A percentile compares a stretch with the other conserved stretches of the same genome.
Conservation (phyloP, 179 eudicot species). For the Monotropa hypopitys region DNA sequence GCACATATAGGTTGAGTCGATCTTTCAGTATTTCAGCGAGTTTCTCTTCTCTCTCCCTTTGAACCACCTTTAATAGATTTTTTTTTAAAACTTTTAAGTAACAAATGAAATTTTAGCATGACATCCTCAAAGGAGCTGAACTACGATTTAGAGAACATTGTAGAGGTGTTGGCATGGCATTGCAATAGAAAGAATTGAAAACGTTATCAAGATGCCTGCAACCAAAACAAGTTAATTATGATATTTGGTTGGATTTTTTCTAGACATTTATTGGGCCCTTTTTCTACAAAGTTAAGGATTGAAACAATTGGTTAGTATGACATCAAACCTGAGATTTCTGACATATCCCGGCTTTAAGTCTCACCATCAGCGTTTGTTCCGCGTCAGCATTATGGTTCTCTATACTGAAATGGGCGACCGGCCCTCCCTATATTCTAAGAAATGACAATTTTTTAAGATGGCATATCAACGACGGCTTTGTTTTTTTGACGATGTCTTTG, state of each 20-base stretch:
- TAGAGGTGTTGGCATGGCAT: background rate
- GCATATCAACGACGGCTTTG: too few relatives aligned
- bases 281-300: background rate
- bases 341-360: background rate
- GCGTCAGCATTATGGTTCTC: background rate
- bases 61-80: constrained; percentile 42
- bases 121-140: background rate
- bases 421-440: too few relatives aligned
- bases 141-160: background rate
- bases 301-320: background rate
- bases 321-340: background rate
- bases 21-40: constrained; percentile 52
- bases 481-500: too few relatives aligned
- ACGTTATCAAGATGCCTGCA: background rate
- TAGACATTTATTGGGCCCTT: background rate
- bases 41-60: constrained; percentile 78
- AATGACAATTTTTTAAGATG: too few relatives aligned
- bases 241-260: too few relatives aligned
- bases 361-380: background rate
- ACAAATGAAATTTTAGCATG: background rate
- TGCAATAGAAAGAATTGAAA: background rate
- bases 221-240: background rate
- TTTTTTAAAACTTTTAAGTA: background rate
- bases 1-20: constrained; percentile 66
- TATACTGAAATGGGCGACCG: background rate